Conservation (phyloP, 345 rosid species). For the Populus nigra region DNA sequence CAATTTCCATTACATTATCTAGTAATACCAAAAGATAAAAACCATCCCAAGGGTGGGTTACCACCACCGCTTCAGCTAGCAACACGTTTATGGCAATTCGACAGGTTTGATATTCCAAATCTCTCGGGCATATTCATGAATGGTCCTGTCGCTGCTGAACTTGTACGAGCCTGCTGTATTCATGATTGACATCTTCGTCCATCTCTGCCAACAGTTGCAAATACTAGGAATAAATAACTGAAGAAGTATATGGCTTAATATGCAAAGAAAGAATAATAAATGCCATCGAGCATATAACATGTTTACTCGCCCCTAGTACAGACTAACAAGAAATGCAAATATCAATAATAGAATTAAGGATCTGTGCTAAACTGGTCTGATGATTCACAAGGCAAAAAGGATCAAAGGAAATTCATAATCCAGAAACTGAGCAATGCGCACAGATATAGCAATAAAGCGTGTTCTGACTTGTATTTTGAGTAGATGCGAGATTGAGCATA, state of each 20-base stretch:
- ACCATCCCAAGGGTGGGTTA: not conserved
- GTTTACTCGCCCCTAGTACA: too few species aligned
- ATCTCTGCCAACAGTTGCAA: slow-evolving; percentile 44
- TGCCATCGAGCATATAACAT: not conserved
- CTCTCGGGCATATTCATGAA: slow-evolving; percentile 69
- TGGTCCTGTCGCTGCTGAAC: slow-evolving; percentile 89
- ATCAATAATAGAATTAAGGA: not conserved
- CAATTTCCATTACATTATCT: not conserved
- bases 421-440: not conserved
- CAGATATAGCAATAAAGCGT: not conserved
- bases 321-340: not conserved
- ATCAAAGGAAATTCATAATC: not conserved
- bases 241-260: not conserved
- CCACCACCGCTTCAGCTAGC: not conserved
- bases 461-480: not conserved
- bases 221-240: not conserved
- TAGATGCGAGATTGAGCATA: not conserved
- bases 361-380: not conserved
- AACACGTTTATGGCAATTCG: slow-evolving; percentile 19
- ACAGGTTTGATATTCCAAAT: slow-evolving; percentile 69
- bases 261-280: not conserved
- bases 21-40: not conserved
- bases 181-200: slow-evolving; percentile 83
- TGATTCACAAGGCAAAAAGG: not conserved
- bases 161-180: slow-evolving; percentile 75